Conservation (phyloP, 495 filamentous ascomycete species). For the Trichocladium uniseriatum region DNA sequence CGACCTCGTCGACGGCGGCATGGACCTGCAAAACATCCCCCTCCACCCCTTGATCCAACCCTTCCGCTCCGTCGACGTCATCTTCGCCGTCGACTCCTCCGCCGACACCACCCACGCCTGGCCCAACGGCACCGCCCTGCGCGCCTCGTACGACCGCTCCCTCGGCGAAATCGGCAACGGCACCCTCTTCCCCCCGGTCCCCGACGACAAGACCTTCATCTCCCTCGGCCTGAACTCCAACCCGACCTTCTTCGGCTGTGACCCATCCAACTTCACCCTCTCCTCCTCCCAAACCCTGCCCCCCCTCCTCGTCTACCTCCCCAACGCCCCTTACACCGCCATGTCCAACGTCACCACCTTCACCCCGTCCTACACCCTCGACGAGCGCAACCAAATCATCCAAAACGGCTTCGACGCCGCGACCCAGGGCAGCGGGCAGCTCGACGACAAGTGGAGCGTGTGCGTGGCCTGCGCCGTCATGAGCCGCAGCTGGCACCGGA, state of each 20-base stretch:
- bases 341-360: conserved; percentile 70
- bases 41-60: conserved; percentile 81
- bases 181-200: conserved; percentile 74
- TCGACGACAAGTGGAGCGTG: conserved; percentile 59
- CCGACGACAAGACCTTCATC: conserved; percentile 77
- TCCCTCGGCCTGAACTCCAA: conserved; percentile 75
- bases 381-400: conserved; percentile 65
- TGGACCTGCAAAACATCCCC: conserved; percentile 82
- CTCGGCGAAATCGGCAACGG: conserved; percentile 59
- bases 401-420: conserved; percentile 74
- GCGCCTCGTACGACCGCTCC: conserved; percentile 75
- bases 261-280: conserved; percentile 54
- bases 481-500: conserved; percentile 61
- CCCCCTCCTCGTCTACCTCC: conserved; percentile 82
- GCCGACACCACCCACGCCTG: conserved; percentile 68
- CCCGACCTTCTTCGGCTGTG: conserved; percentile 91
- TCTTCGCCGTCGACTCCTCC: conserved; percentile 83
- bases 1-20: conserved; percentile 78
- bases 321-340: conserved; percentile 71
- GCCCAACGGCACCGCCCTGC: conserved; percentile 80
- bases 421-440: conserved; percentile 70
- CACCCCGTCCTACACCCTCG: conserved; percentile 48
- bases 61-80: conserved; percentile 68
- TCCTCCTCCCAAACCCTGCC: conserved; percentile 30
- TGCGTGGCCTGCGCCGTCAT: conserved; percentile 89